Conservation (phyloP, 148 eudicot genomes). For the Rhododendron williamsianum region DNA sequence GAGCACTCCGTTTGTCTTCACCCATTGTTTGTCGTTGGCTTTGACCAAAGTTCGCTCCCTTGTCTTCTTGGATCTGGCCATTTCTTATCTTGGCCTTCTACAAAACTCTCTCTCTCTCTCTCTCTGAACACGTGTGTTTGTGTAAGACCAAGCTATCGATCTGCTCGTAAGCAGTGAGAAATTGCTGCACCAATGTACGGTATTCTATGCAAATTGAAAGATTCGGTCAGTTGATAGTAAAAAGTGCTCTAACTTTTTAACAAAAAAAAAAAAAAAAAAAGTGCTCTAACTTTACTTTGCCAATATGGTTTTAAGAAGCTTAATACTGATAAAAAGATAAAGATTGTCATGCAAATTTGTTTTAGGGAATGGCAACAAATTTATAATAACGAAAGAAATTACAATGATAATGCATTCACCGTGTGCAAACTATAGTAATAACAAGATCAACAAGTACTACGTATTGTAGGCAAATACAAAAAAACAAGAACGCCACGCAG, state of each 20-base stretch:
- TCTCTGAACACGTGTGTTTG: background rate
- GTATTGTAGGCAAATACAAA: too few relatives aligned
- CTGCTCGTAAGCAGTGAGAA: background rate
- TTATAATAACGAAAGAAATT: too few relatives aligned
- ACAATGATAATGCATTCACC: too few relatives aligned
- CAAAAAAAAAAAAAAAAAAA: too few relatives aligned
- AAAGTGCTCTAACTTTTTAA: background rate
- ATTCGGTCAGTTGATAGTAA: background rate
- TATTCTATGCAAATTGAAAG: background rate
- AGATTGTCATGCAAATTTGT: too few relatives aligned
- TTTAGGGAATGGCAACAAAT: too few relatives aligned
- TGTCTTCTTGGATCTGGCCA: background rate
- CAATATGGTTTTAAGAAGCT: too few relatives aligned
- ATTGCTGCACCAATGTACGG: background rate
- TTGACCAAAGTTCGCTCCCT: background rate
- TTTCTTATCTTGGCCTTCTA: background rate
- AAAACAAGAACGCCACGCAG: background rate
- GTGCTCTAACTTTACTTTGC: background rate
- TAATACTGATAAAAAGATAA: too few relatives aligned
- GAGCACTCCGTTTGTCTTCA: background rate
- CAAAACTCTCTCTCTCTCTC: background rate
- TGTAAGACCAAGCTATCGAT: background rate
- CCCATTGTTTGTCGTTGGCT: background rate
- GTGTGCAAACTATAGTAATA: too few relatives aligned
- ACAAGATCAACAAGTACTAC: too few relatives aligned